phyloP scores from a whole-genome alignment of 495 filamentous ascomycete species.

The Copromyces sp. region DNA sequence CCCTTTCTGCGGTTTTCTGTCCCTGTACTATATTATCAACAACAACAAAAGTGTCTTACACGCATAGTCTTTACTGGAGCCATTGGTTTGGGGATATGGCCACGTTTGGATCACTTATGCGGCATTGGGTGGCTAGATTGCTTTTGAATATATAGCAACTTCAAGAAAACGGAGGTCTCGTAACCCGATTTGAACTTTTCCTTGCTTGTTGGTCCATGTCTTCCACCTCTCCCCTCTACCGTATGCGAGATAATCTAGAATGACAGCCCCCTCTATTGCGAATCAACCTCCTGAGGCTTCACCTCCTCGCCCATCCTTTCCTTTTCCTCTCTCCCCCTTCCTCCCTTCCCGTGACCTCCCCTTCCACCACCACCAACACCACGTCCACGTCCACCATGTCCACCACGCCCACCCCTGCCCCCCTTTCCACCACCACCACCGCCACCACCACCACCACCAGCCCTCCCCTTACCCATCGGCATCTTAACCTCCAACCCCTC shows the following conservation, averaged over 20 bases:
- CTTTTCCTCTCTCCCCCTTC: constrained; percentile 1
- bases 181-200: background rate
- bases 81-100: background rate
- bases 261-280: background rate
- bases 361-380: constrained; percentile 4
- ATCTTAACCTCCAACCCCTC: constrained; percentile 27
- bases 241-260: background rate
- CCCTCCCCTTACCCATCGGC: constrained; percentile 36
- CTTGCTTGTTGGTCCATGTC: background rate
- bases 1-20: background rate
- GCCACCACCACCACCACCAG: constrained; percentile 16
- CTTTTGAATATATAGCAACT: background rate
- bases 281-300: background rate
- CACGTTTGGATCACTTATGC: background rate
- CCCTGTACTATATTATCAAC: background rate
- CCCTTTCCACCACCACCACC: constrained; percentile 17
- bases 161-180: background rate
- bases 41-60: background rate
- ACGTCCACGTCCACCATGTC: background rate
- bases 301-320: background rate
- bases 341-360: background rate
- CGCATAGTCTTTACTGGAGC: background rate
- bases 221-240: background rate
- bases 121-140: background rate
- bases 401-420: constrained; percentile 2